Percentiles rank a stretch among this genome's conserved stretches.
Conservation (phyloP, 1,284 basidiomycete genomes). For the Moesziomyces aphidis region DNA sequence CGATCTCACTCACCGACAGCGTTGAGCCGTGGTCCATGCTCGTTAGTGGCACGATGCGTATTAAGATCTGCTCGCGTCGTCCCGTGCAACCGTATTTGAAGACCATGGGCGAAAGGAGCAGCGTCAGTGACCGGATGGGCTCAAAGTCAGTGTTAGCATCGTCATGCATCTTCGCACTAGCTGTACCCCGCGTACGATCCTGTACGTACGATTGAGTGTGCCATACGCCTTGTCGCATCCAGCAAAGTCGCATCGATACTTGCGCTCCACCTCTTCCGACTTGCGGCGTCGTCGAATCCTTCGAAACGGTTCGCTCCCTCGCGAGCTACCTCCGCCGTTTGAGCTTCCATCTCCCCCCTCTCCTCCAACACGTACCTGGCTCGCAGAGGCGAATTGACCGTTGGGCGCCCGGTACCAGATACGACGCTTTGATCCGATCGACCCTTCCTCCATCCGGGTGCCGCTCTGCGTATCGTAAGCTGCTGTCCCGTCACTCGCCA, state of each 20-base stretch:
- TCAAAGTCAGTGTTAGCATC: neutral
- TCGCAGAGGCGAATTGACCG: conserved; percentile 43
- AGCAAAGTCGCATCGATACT: conserved; percentile 83
- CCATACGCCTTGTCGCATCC: conserved; percentile 86
- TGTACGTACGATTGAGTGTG: conserved; percentile 77
- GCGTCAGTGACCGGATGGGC: neutral
- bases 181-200: neutral
- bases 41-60: conserved; percentile 43
- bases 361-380: conserved; percentile 7
- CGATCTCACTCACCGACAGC: conserved; percentile 32
- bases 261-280: conserved; percentile 77
- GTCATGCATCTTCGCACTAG: conserved; percentile 9
- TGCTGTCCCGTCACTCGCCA: neutral
- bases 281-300: conserved; percentile 52
- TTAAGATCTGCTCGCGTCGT: conserved; percentile 29
- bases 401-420: conserved; percentile 43
- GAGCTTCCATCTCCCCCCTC: neutral
- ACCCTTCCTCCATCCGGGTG: conserved; percentile 30
- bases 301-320: conserved; percentile 15
- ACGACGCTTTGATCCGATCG: conserved; percentile 33
- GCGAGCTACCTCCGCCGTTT: conserved; percentile 4
- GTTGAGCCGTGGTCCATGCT: conserved; percentile 45
- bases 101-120: neutral
- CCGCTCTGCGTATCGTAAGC: neutral
- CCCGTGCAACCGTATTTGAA: neutral